Evolutionary conservation across 2,329 filamentous ascomycete species (phyloP), one percentile per base, ranked within the genome.

Genomic region (Fonsecaea multimorphosa): DNA sequence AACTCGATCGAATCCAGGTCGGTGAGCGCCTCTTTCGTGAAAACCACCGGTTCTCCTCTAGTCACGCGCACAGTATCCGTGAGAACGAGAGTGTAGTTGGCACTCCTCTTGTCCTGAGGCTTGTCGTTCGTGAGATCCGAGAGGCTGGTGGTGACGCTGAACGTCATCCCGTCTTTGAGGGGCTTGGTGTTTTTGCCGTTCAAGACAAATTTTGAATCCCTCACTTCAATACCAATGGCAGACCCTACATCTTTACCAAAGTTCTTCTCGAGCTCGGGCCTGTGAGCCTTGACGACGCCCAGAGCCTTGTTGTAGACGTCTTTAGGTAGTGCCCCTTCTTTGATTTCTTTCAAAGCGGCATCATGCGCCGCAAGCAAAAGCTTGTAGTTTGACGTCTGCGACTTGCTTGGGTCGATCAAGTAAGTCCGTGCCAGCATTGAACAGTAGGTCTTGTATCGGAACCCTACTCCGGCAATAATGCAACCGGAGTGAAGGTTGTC

Each of bases 111-210:
- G 77, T 96, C 93, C 76, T 96, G 92, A 0, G 93, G 88, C 66
- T 90, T 89, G 11, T 90, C 87, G 75, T 98, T 97, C 74, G 93
- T 89, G 54, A 99, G 86, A 75, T 98, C 93, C 65, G 88, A 90
- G 74, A 99, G 91, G 11, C 94, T 93, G 3, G 94, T 95, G 34
- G 91, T 93, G 72, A 99, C 87, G 73, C 90, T 91, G 12, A 99
- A 84, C 0, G 95, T 99, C 95, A 99, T 99, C 70, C 96, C 96
- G 74, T 98, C 96, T 78, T 94, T 96, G 64, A 99, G 81, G 4
- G 86, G 85, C 58, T 93, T 87, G 31, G 82, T 84, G 76, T 93
- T 98, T 82, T 99, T 99, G 66, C 84, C 90, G 73, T 92, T 98
- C 40, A 99, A 82, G 1, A 95, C 79, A 66, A 99, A 85, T 3